Evolutionary conservation across 2,329 filamentous ascomycete species (phyloP).

Genomic region (Xylariaceae sp.): DNA sequence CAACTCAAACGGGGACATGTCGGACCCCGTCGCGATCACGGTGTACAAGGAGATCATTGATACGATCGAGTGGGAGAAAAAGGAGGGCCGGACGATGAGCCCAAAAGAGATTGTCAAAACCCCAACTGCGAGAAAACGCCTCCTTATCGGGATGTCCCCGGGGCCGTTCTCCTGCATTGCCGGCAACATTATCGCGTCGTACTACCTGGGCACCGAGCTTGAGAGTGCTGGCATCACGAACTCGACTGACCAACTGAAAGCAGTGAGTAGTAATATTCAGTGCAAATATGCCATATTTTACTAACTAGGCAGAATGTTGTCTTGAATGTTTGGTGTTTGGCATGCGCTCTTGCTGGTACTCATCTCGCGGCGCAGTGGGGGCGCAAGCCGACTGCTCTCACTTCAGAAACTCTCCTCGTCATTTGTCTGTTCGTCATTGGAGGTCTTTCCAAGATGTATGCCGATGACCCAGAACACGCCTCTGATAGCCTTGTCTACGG

Average conservation of each 20-base stretch:
- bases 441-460: constrained; percentile 48
- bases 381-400: constrained; percentile 46
- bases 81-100: constrained; percentile 42
- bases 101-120: constrained; percentile 43
- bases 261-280: constrained; percentile 23
- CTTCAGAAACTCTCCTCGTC: constrained; percentile 42
- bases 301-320: constrained; percentile 46
- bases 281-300: not conserved
- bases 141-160: constrained; percentile 43
- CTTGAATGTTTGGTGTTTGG: constrained; percentile 53
- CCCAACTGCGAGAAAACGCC: constrained; percentile 40
- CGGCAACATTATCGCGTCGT: constrained; percentile 46
- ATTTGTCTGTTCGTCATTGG: constrained; percentile 55
- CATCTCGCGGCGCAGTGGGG: constrained; percentile 46
- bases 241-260: constrained; percentile 41
- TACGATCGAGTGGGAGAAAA: constrained; percentile 49
- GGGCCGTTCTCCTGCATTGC: constrained; percentile 40
- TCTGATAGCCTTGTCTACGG: constrained; percentile 34
- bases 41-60: constrained; percentile 49
- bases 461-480: constrained; percentile 32
- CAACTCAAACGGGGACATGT: constrained; percentile 44
- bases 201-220: constrained; percentile 44
- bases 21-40: constrained; percentile 41
- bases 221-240: constrained; percentile 46
- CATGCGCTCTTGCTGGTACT: constrained; percentile 46